Evolutionary conservation across 129 eudicot genomes (phyloP).

Genomic region (Rutidosis leptorrhynchoides): DNA sequence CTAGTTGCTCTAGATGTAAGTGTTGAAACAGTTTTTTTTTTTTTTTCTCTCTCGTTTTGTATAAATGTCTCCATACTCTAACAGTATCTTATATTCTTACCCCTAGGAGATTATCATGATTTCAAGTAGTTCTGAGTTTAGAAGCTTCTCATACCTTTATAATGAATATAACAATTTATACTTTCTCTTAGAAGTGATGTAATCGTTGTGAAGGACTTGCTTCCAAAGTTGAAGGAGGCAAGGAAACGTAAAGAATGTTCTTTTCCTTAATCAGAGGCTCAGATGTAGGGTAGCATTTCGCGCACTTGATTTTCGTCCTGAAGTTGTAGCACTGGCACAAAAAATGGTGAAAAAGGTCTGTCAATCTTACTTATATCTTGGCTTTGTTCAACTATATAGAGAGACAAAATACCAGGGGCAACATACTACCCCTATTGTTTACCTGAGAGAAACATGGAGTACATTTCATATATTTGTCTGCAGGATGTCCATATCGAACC

Average conservation of each 20-base stretch:
- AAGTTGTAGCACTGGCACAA: conserved; percentile 59
- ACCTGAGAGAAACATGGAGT: too few relatives aligned
- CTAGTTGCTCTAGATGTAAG: too few relatives aligned
- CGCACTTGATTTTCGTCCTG: conserved; percentile 83
- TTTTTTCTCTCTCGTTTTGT: too few relatives aligned
- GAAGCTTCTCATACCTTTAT: conserved; percentile 84
- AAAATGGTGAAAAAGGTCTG: conserved; percentile 72
- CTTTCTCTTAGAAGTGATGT: conserved; percentile 73
- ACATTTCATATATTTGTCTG: conserved; percentile 3
- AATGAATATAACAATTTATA: conserved; percentile 78
- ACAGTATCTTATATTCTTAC: background rate
- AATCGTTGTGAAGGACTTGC: conserved; percentile 58
- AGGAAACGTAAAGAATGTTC: conserved; percentile 61
- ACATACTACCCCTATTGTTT: background rate
- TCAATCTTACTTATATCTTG: conserved; percentile 3
- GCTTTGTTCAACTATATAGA: conserved; percentile 7
- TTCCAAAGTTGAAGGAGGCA: conserved; percentile 53
- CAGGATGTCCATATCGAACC: conserved; percentile 91
- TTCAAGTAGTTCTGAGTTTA: conserved; percentile 65
- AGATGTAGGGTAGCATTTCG: conserved; percentile 95
- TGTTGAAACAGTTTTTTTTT: too few relatives aligned
- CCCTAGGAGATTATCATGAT: background rate
- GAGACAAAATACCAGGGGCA: background rate
- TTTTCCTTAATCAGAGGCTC: conserved; percentile 82
- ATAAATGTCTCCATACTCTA: too few relatives aligned